Base-by-base conservation (phyloP, 441 rosid species). In the Hura crepitans region DNA sequence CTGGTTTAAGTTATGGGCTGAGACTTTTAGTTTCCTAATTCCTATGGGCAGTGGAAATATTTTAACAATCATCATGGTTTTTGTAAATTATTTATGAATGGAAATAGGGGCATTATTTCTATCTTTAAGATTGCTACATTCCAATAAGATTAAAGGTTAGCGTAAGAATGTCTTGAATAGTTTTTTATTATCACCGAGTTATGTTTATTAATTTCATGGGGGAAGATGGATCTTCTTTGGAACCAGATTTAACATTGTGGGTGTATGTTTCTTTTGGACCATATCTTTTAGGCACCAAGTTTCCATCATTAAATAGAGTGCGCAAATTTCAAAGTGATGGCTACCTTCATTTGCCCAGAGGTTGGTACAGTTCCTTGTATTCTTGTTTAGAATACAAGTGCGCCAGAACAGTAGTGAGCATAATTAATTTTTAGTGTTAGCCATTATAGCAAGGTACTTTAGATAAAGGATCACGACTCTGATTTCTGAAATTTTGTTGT, bases 331-430 rank as follows among this genome's bases (percentile, higher is more conserved):
- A 66, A 72, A 80, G 30, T 51, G 74, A 79, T 54, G 89, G 84
- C 74, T 79, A 77, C 75, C 85, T 82, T 69, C 84, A 66, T 75
- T 71, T 81, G 56, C 77, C 86, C 13, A 66, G 81, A 88, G 96
- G 92, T 88, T 74, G 8, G 84, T 81, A 39, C 74, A 67, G 62
- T 74, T 65, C 25, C 68, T 75, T 39, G 65, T 56, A 46, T 47
- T 60, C 53, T 17, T 43, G 9, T 50, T 73, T 27, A 54, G 47
- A 57, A 56, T 56, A 23, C 42, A 59, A 46, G 18, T 12, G 0
- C 28, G 10, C 54, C 22, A 14, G 23, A 13, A 42, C 27, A 54
- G 67, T 42, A 62, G 69, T 74, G 60, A 22, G 23, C 61, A 37
- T 18, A 17, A 20, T 17, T 35, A 20, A n/a, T 47, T 47, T 33